Percentiles rank a stretch among this genome's conserved stretches.
phyloP scores from a whole-genome alignment of 768 basidiomycete genomes.

The Podaxis sp. region DNA sequence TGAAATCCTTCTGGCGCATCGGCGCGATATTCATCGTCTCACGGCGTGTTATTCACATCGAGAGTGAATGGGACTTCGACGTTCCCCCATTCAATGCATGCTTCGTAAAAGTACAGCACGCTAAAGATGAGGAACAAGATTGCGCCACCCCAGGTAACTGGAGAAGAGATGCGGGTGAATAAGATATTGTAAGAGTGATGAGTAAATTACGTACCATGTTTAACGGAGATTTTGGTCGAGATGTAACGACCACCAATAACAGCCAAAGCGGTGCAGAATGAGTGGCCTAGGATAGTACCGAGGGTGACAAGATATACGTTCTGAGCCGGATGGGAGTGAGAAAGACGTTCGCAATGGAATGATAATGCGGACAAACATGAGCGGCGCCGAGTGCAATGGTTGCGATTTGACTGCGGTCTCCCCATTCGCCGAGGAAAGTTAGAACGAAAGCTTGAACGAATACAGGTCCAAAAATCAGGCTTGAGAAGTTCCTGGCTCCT shows the following conservation, averaged over 20 bases:
- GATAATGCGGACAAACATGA: constrained; percentile 52
- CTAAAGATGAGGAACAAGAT: constrained; percentile 82
- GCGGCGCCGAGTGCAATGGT: constrained; percentile 95
- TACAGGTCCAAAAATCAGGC: constrained; percentile 82
- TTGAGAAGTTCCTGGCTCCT: constrained; percentile 77
- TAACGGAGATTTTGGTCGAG: constrained; percentile 92
- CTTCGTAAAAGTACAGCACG: constrained; percentile 70
- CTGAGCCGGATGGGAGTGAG: constrained; percentile 32
- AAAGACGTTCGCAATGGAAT: neutral
- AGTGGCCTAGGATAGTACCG: constrained; percentile 88
- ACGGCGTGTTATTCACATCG: neutral
- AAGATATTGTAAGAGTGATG: constrained; percentile 7
- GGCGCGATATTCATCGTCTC: neutral
- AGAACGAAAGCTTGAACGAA: constrained; percentile 94
- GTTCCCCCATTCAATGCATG: constrained; percentile 32
- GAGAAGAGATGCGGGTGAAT: neutral
- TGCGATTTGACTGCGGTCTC: constrained; percentile 94
- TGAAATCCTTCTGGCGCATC: no score
- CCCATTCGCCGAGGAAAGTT: constrained; percentile 99
- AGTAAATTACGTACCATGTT: constrained; percentile 63
- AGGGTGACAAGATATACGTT: constrained; percentile 89
- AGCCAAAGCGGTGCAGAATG: constrained; percentile 81
- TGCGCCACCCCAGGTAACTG: constrained; percentile 86
- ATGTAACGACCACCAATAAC: constrained; percentile 92
- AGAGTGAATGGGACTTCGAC: constrained; percentile 18